Evolutionary conservation across 345 rosid genomes (phyloP).

Genomic region (Noccaea bulbosa): DNA sequence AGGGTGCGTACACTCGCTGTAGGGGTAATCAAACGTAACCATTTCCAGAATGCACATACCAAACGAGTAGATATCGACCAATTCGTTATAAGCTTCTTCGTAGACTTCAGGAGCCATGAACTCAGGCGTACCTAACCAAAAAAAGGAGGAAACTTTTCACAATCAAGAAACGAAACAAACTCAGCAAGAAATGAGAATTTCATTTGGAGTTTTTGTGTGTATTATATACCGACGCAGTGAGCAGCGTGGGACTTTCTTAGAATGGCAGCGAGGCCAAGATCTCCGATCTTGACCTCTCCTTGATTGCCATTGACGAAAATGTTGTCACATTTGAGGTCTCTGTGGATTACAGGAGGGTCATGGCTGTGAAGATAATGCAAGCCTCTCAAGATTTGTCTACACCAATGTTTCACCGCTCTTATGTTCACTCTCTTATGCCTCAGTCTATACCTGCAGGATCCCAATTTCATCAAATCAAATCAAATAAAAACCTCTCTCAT

Average conservation of each 20-base stretch:
- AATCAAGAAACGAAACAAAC: conserved; percentile 18
- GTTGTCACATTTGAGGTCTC: conserved; percentile 95
- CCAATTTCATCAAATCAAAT: not conserved
- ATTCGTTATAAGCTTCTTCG: conserved; percentile 92
- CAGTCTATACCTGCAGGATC: conserved; percentile 59
- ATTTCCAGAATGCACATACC: conserved; percentile 98
- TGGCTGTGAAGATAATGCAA: conserved; percentile 79
- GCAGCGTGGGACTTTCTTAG: conserved; percentile 47
- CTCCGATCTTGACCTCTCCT: conserved; percentile 92
- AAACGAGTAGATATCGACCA: conserved; percentile 96
- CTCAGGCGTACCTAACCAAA: conserved; percentile 86
- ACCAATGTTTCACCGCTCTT: conserved; percentile 86
- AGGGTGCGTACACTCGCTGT: conserved; percentile 89
- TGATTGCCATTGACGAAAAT: conserved; percentile 90
- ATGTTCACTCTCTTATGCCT: conserved; percentile 82
- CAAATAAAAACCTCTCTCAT: conserved; percentile 7
- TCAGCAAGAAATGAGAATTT: not conserved
- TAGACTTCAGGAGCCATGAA: conserved; percentile 99
- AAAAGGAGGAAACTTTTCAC: conserved; percentile 24
- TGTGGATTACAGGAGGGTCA: conserved; percentile 88
- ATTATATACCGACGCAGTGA: conserved; percentile 40
- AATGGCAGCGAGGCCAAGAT: conserved; percentile 64
- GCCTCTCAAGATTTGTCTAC: conserved; percentile 84
- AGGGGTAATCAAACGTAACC: conserved; percentile 98
- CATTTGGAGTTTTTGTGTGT: not conserved